Evolutionary conservation across 352 stramenopile species (phyloP), one percentile per base, ranked within the genome.

Genomic region (Phytophthora crassamura): DNA sequence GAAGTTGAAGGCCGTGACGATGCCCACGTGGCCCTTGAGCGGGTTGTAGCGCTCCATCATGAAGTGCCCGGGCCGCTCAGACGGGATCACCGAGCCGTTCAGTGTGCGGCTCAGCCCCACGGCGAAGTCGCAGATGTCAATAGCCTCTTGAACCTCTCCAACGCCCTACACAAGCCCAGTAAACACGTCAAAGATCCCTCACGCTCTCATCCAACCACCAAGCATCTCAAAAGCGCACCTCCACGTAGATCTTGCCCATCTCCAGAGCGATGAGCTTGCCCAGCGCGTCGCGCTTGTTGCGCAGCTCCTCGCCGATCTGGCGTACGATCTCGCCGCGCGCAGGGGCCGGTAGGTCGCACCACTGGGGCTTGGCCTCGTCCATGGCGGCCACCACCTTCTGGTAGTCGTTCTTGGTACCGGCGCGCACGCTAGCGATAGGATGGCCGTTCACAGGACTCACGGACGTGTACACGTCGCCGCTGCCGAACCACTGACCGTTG

Each of bases 1-100:
- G 62, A 98, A 98, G 84, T 98, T 98, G 75, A 98, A 98, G 16
- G 93, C 93, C 51, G 91, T 97, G 73, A 98, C 88, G 70, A 98
- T 97, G 53, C 90, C 93, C 25, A 98, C 88, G 59, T 96, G 89
- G 61, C 93, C 93, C 75, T 97, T 93, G 32, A 98, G 75, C 33
- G 93, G 93, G 71, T 98, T 97, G 77, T 95, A 98, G 11, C 83
- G 82, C 68, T 98, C 93, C 88, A 98, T 97, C 88, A 98, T 97
- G 38, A 95, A 94, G 78, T 98, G 93, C 1, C 90, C 90, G 1
- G 86, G 86, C 20, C 93, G 87, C 64, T 98, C 93, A 3, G 88
- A 97, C 15, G 91, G 91, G 45, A 98, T 95, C 62, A 98, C 80
- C 14, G 85, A 90, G 42, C 93, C 93, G 53, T 95, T 95, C 6